Base-by-base conservation (phyloP, 768 basidiomycete genomes). In the Termitomyces titanicus region DNA sequence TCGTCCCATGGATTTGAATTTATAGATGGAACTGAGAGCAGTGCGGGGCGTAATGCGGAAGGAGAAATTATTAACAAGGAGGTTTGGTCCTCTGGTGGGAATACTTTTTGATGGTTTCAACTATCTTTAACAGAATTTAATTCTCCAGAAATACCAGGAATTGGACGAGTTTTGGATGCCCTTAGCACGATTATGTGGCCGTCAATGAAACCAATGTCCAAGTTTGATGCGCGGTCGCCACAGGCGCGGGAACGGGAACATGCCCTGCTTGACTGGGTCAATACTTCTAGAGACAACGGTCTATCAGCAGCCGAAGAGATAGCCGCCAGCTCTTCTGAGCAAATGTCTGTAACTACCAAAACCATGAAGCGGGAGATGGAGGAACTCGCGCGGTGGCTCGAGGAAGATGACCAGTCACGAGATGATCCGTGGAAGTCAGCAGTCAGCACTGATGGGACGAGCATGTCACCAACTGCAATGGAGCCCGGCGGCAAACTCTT, bases 121-220 rank as follows among this genome's bases (percentile, higher is more conserved):
- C 20, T 31, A 48, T 29, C 51, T 44, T 49, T 52, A 27, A 54
- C 22, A 35, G 46, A 5, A 47, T 25, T n/a, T 47, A 12, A 18
- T 47, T 39, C 29, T 47, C 34, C 45, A 83, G 84, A 72, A 17
- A 75, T 82, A 49, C 79, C 79, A 18, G 63, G 72, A 12, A 78
- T 91, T 33, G 79, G 82, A 29, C 83, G 92, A 24, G 83, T 92
- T 8, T 61, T 89, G 18, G 89, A 92, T 64, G 88, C 91, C 11
- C 72, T 94, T 42, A 86, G 89, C 67, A 92, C 92, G 0, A 83
- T 94, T 62, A 91, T 93, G 86, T 94, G 91, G 91, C 86, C 91
- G 4, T 87, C 86, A 0, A 85, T 94, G 81, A 70, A 80, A 46
- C 72, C 79, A 22, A 69, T 65, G 31, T 63, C 64, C 6, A 71